Base-by-base conservation (phyloP, 2,329 filamentous ascomycete genomes). In the Botrytis sinoallii region DNA sequence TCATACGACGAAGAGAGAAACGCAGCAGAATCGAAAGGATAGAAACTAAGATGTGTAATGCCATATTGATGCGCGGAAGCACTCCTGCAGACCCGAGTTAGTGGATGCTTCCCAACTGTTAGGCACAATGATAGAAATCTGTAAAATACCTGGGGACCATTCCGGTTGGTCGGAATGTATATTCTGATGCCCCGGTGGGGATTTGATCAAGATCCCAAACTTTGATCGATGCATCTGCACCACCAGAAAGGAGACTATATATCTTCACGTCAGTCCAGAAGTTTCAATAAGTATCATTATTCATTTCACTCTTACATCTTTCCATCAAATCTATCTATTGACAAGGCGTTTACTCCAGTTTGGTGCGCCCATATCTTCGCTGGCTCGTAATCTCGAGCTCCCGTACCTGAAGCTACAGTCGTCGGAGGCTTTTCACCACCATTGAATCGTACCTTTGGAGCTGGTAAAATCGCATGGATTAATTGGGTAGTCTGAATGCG, bases 161-260 rank as follows among this genome's bases (percentile, higher is more conserved):
- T 68, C 85, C 86, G 32, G 87, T 81, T 3, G 92, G 88, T 10
- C 83, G 85, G 78, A 87, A 91, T 29, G 81, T 86, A 79, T 86
- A 86, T 81, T 82, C 44, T 59, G 67, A 75, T 75, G 74, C 64
- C 12, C 72, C 72, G 25, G 74, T 81, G 75, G 84, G 82, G 75
- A 85, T 84, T 68, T 87, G 84, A 79, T 97, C 92, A 10, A 98
- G 87, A 82, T 98, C 91, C 95, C 95, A 98, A 64, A 98, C 84
- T 77, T 91, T 92, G 79, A 98, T 89, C 0, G 92, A 92, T 16
- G 92, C 93, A 80, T 97, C 94, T 7, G 93, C 91, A 44, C 95
- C 94, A 6, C 93, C 95, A 0, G 95, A 97, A 2, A 97, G 83
- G 75, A 98, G 86, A 77, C 93, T 92, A 78, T 35, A 64, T 42